Evolutionary conservation across 148 eudicot genomes (phyloP).

Genomic region (Pouteria glomerata): DNA sequence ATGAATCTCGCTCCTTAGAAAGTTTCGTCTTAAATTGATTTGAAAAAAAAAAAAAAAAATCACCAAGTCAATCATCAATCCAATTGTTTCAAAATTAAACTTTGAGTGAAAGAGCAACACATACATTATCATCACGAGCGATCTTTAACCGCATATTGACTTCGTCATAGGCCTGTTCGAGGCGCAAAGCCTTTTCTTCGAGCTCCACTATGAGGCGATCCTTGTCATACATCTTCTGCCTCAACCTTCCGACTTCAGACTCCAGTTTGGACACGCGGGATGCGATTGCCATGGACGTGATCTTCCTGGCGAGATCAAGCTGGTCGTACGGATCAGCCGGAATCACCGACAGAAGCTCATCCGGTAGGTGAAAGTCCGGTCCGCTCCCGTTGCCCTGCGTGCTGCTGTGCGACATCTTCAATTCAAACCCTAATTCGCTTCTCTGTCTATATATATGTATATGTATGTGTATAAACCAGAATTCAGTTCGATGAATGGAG

Average conservation of each 20-base stretch:
- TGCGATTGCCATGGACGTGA: slow-evolving; percentile 94
- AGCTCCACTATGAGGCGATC: slow-evolving; percentile 51
- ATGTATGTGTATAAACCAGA: too few species aligned
- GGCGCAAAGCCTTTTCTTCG: slow-evolving; percentile 43
- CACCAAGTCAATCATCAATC: too few species aligned
- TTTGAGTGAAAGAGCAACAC: not conserved
- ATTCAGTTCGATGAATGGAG: too few species aligned
- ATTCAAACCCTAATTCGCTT: slow-evolving; percentile 24
- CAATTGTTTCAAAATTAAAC: slow-evolving; percentile 6
- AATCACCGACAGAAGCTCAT: slow-evolving; percentile 64
- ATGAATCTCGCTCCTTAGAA: slow-evolving; percentile 74
- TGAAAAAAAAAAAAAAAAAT: slow-evolving; percentile 9
- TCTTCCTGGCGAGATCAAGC: slow-evolving; percentile 89
- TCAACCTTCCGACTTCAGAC: slow-evolving; percentile 42
- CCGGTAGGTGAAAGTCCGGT: slow-evolving; percentile 60
- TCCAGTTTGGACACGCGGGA: slow-evolving; percentile 85
- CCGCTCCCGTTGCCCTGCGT: slow-evolving; percentile 13
- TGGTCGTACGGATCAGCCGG: slow-evolving; percentile 92
- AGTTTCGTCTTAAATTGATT: slow-evolving; percentile 67
- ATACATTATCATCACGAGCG: slow-evolving; percentile 68
- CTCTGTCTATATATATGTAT: too few species aligned
- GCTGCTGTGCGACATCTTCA: slow-evolving; percentile 23
- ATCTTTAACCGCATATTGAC: slow-evolving; percentile 56
- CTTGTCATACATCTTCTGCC: slow-evolving; percentile 45
- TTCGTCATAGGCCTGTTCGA: slow-evolving; percentile 38